Evolutionary conservation across 2,329 filamentous ascomycete species (phyloP), one percentile per base, ranked within the genome.

Genomic region (Daldinia sp.): DNA sequence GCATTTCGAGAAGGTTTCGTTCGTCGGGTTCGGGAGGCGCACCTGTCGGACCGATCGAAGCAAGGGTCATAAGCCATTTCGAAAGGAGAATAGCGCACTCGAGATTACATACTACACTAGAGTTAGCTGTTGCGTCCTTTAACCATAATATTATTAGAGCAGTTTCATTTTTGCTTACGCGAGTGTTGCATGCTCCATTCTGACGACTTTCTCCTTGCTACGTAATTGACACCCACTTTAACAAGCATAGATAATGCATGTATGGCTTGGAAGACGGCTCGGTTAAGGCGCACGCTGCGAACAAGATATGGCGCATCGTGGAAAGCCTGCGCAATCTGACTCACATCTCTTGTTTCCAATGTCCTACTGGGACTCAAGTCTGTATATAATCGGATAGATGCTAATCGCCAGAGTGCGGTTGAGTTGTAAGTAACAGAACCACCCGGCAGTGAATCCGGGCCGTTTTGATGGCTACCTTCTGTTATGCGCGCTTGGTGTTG

Each of bases 241-340:
- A 90, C 85, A 21, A 89, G 78, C 79, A 90, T 87, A 3, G 87
- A 88, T 32, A 92, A 77, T 0, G 89, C 88, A 71, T 91, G 89
- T 25, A 89, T 85, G 1, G 87, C 86, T 69, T 91, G 89, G 25
- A 90, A 82, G 0, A 91, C 84, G 0, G 88, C 89, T 45, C 87
- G 80, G 30, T 85, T 87, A 21, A 90, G 80, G 29, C 85, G 83
- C 17, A 83, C 78, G 54, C 84, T 88, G 52, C 89, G 82, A 17
- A 84, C 80, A 9, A 90, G 81, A 23, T 84, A 78, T 0, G 87
- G 86, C 15, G 85, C 85, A 48, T 84, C 81, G 55, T 82, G 82
- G 64, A 91, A 83, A 1, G 86, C 83, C 34, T 82, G 81, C 1
- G 88, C 88, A 63, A 91, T 88, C 25, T 85, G 74, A 47, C 81